Evolutionary conservation across 108 stramenopile genomes (phyloP).

Genomic region (Seminavis robusta): DNA sequence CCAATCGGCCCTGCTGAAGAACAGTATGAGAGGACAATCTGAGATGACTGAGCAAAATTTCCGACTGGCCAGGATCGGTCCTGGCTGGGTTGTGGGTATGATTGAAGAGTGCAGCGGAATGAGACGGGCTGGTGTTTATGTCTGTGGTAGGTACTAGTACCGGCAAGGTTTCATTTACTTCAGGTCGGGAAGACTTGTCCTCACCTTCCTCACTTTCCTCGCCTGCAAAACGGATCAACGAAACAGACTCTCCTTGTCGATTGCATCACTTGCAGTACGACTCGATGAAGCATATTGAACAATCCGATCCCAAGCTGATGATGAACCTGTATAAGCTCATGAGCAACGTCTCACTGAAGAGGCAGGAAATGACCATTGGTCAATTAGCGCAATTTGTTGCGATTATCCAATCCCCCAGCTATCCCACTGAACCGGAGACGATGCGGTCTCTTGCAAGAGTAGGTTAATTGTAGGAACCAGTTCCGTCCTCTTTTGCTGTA

Average conservation of each 20-base stretch:
- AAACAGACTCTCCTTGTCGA: conserved; percentile 41
- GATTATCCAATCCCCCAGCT: conserved; percentile 36
- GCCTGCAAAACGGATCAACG: too few species aligned
- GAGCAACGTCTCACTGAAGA: conserved; percentile 35
- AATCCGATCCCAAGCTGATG: conserved; percentile 35
- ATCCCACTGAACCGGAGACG: too few species aligned
- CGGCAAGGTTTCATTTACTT: too few species aligned
- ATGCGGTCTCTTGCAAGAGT: too few species aligned
- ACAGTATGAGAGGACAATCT: too few species aligned
- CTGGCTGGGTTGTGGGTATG: conserved; percentile 47
- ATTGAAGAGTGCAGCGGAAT: conserved; percentile 24
- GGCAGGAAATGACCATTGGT: conserved; percentile 65
- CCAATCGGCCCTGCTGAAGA: too few species aligned
- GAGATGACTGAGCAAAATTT: too few species aligned
- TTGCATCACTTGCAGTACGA: conserved; percentile 52
- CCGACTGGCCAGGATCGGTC: conserved; percentile 57
- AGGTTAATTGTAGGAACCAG: too few species aligned
- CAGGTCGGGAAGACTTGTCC: too few species aligned
- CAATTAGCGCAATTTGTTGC: conserved; percentile 41
- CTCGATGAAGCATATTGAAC: conserved; percentile 39
- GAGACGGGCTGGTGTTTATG: conserved; percentile 14
- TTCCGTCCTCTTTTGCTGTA: too few species aligned
- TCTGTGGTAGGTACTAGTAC: too few species aligned
- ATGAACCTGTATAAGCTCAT: conserved; percentile 55
- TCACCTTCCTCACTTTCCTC: too few species aligned